Conservation (phyloP, 805 yeast genomes). For the Starmerella sirachaensis region DNA sequence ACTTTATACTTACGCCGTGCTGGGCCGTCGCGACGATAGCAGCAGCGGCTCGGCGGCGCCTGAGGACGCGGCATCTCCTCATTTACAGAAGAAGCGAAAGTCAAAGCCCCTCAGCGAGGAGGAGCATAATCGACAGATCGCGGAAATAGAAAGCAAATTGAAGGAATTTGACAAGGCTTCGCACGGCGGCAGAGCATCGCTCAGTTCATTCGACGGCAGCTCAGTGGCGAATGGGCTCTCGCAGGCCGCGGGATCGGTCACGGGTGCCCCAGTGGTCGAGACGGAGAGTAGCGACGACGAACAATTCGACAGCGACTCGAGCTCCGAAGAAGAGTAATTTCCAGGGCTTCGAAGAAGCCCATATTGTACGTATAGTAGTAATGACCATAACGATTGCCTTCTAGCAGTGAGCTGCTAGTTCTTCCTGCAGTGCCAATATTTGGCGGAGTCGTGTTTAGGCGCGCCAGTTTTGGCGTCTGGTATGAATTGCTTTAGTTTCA, state of each 20-base stretch:
- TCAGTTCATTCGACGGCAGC: too few species aligned
- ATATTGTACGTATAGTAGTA: too few species aligned
- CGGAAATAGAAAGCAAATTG: conserved; percentile 58
- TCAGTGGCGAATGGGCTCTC: conserved; percentile 1
- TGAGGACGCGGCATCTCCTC: conserved; percentile 7
- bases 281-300: conserved; percentile 25
- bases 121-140: conserved; percentile 56
- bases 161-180: conserved; percentile 46
- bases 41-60: conserved; percentile 9
- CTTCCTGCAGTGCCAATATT: too few species aligned
- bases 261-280: conserved; percentile 14
- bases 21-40: conserved; percentile 21
- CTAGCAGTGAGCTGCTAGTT: conserved; percentile 9
- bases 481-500: too few species aligned
- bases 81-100: conserved; percentile 32
- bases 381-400: too few species aligned
- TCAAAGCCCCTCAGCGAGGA: conserved; percentile 50
- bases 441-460: too few species aligned
- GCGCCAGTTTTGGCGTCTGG: too few species aligned
- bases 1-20: conserved; percentile 69
- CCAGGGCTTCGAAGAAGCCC: too few species aligned
- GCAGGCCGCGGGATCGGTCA: conserved; percentile 18
- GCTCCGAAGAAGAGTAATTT: conserved; percentile 29
- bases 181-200: too few species aligned
- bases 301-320: conserved; percentile 21